These are phyloP conservation scores for Calonectria hongkongensis DNA, from an alignment of 2,329 filamentous ascomycete species.

Conservation along the genomic window DNA sequence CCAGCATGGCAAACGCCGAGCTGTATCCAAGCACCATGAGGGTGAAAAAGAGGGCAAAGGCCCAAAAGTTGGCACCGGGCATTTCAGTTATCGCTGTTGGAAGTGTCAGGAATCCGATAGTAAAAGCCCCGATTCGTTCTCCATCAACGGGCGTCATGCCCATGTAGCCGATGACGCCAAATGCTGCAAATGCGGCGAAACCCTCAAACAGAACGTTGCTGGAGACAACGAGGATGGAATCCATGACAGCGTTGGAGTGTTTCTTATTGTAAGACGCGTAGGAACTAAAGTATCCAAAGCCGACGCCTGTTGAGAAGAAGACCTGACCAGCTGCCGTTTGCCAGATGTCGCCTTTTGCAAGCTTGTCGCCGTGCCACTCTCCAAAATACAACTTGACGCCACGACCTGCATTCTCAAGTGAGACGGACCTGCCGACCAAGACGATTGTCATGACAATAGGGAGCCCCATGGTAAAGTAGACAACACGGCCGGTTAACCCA, in stretches of 20 bases:
- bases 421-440: constrained; percentile 71
- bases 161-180: constrained; percentile 73
- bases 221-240: constrained; percentile 72
- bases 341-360: constrained; percentile 72
- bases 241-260: constrained; percentile 76
- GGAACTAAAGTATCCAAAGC: constrained; percentile 75
- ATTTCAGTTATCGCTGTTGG: constrained; percentile 74
- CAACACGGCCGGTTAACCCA: constrained; percentile 74
- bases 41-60: constrained; percentile 75
- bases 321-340: constrained; percentile 77
- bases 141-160: constrained; percentile 60
- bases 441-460: constrained; percentile 75
- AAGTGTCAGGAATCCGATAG: constrained; percentile 75
- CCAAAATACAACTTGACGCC: constrained; percentile 70
- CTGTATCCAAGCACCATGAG: constrained; percentile 75
- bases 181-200: constrained; percentile 68
- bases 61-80: constrained; percentile 75
- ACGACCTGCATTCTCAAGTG: constrained; percentile 71
- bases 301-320: constrained; percentile 76
- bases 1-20: constrained; percentile 76
- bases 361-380: constrained; percentile 68
- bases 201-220: constrained; percentile 76
- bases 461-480: constrained; percentile 78
- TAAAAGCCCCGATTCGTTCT: constrained; percentile 71
- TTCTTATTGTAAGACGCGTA: constrained; percentile 76